Evolutionary conservation across 495 filamentous ascomycete genomes (phyloP).

Genomic region (Neurospora sp.): DNA sequence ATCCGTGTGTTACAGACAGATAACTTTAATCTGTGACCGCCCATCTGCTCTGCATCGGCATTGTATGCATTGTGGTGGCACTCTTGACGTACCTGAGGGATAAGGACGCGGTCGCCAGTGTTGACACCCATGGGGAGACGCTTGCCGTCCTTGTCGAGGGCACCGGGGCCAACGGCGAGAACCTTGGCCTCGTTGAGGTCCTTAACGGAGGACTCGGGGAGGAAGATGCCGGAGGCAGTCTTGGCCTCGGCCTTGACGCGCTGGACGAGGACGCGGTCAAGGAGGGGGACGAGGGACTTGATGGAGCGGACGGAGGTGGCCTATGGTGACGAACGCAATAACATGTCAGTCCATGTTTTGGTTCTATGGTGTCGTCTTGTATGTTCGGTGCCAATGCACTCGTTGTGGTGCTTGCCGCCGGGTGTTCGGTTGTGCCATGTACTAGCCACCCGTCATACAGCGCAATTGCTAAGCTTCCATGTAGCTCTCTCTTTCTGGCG

Average conservation of each 20-base stretch:
- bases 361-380: neutral
- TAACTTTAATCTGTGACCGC: slow-evolving; percentile 1
- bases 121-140: slow-evolving; percentile 69
- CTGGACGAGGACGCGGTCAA: slow-evolving; percentile 98
- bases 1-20: neutral
- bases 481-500: neutral
- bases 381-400: neutral
- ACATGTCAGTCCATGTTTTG: neutral
- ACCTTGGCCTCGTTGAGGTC: slow-evolving; percentile 96
- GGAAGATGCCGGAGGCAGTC: slow-evolving; percentile 92
- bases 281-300: slow-evolving; percentile 88
- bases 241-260: slow-evolving; percentile 94
- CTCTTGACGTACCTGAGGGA: slow-evolving; percentile 69
- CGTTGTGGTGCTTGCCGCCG: neutral
- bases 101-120: slow-evolving; percentile 86
- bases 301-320: slow-evolving; percentile 80
- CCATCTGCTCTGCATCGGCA: neutral
- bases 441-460: neutral
- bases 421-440: neutral
- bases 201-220: slow-evolving; percentile 94
- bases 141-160: slow-evolving; percentile 76
- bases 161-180: slow-evolving; percentile 87
- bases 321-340: slow-evolving; percentile 17
- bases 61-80: neutral
- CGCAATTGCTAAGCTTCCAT: neutral